A percentile compares a stretch with the other conserved stretches of the same genome.
phyloP scores from a whole-genome alignment of 345 rosid genomes.

The Melaleuca quinquenervia region DNA sequence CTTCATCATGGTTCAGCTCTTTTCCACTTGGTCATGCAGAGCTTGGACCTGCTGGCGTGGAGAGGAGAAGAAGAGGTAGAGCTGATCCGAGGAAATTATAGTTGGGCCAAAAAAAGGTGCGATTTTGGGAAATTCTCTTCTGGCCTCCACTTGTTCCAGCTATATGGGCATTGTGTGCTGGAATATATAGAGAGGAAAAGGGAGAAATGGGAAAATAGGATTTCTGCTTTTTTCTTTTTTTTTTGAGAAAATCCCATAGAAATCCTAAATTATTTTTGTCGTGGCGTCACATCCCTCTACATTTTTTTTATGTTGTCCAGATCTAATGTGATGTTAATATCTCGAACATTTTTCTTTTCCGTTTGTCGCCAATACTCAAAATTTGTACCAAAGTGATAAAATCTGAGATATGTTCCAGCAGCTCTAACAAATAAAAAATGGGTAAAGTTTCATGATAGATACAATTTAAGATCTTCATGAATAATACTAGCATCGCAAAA shows the following conservation, averaged over 20 bases:
- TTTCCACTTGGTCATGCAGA: background rate
- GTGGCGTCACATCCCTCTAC: background rate
- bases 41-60: background rate
- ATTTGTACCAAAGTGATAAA: background rate
- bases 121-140: background rate
- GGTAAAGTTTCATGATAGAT: no score
- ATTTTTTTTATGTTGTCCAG: background rate
- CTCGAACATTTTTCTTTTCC: background rate
- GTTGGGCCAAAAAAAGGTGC: background rate
- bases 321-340: background rate
- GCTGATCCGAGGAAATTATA: background rate
- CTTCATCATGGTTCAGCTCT: background rate
- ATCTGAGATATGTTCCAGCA: background rate
- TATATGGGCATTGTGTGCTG: background rate
- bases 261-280: background rate
- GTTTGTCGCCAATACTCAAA: background rate
- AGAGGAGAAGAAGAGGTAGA: background rate
- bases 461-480: no score
- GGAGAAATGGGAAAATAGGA: background rate
- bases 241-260: background rate
- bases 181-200: background rate
- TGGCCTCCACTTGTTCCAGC: background rate
- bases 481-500: no score
- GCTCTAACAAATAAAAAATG: no score
- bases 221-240: accelerated